Base-by-base conservation (phyloP, 2,329 filamentous ascomycete species). In the Talaromyces amestolkiae region DNA sequence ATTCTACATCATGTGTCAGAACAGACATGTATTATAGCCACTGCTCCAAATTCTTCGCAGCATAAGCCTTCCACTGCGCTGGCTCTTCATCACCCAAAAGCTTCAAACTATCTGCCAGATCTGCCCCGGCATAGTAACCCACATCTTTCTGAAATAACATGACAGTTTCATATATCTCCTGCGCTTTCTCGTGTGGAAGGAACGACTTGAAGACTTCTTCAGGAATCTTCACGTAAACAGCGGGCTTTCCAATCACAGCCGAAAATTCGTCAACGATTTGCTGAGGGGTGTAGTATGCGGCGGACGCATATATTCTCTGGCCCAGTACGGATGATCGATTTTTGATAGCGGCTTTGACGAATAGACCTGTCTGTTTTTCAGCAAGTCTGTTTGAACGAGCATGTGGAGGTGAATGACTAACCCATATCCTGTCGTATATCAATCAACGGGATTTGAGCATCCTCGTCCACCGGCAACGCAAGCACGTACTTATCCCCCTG, bases 161-260 rank as follows among this genome's bases (percentile, higher is more conserved):
- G 73, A 85, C 81, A 66, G 85, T 87, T 73, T 87, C 81, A 39
- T 83, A 74, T 71, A 86, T 65, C 72, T 87, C 85, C 65, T 83
- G 54, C 69, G 78, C 71, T 2, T 70, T 58, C 13, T 65, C 53
- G 1, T 67, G n/a, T 2, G 72, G 70, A 7, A 76, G 41, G 19
- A 70, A 69, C 1, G 69, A 70, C 49, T 72, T 73, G 61, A 73
- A 77, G 17, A 67, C 39, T 15, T 74, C 70, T n/a, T 68, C 64
- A 8, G 68, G 61, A 13, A 75, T 41, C 37, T 69, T 66, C 1
- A 71, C 58, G 15, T 68, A 71, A 6, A 67, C 65, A 2, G 74
- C 71, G 35, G 73, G 70, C 68, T 82, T 78, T 0, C 82, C 81
- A 0, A 77, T 78, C 2, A 78, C 76, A 60, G 75, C 74, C 3